Percentiles rank a stretch among this genome's conserved stretches.
These are phyloP conservation scores for Grigorovia transvaalensis DNA, from an alignment of 805 yeast species.

Conservation along the genomic window DNA sequence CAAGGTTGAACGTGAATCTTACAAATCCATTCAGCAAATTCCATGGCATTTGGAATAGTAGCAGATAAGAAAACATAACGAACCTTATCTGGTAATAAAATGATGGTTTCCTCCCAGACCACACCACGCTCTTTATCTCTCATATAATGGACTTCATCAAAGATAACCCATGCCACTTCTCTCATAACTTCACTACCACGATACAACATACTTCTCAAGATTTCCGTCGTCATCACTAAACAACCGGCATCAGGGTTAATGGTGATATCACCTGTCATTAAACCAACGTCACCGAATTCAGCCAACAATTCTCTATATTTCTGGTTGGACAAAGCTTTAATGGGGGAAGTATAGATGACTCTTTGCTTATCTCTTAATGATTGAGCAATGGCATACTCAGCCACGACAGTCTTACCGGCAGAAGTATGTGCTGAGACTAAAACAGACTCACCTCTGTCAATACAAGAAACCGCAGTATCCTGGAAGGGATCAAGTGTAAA, in stretches of 20 bases:
- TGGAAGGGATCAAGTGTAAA: slow-evolving; percentile 95
- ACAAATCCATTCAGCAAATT: slow-evolving; percentile 97
- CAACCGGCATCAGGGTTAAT: slow-evolving; percentile 98
- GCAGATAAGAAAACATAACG: slow-evolving; percentile 90
- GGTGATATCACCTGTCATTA: slow-evolving; percentile 98
- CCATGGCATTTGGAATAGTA: slow-evolving; percentile 96
- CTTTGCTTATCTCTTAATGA: slow-evolving; percentile 85
- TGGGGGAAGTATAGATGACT: slow-evolving; percentile 91
- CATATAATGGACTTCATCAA: slow-evolving; percentile 98
- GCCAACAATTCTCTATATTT: slow-evolving; percentile 86
- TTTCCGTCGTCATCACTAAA: slow-evolving; percentile 97
- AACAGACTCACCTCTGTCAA: slow-evolving; percentile 88
- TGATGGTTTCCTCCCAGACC: slow-evolving; percentile 98
- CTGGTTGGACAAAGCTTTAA: slow-evolving; percentile 89
- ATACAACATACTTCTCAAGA: slow-evolving; percentile 90
- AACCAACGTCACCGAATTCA: slow-evolving; percentile 93
- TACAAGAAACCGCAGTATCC: slow-evolving; percentile 91
- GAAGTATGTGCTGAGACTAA: slow-evolving; percentile 96
- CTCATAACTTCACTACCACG: slow-evolving; percentile 97
- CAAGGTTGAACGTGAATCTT: slow-evolving; percentile 93
- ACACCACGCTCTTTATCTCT: slow-evolving; percentile 97
- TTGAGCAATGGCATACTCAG: slow-evolving; percentile 94
- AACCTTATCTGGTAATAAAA: slow-evolving; percentile 89
- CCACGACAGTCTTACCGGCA: slow-evolving; percentile 95
- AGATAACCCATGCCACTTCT: slow-evolving; percentile 97